Evolutionary conservation across 352 stramenopile genomes (phyloP).

Genomic region (Phytophthora pistaciae): DNA sequence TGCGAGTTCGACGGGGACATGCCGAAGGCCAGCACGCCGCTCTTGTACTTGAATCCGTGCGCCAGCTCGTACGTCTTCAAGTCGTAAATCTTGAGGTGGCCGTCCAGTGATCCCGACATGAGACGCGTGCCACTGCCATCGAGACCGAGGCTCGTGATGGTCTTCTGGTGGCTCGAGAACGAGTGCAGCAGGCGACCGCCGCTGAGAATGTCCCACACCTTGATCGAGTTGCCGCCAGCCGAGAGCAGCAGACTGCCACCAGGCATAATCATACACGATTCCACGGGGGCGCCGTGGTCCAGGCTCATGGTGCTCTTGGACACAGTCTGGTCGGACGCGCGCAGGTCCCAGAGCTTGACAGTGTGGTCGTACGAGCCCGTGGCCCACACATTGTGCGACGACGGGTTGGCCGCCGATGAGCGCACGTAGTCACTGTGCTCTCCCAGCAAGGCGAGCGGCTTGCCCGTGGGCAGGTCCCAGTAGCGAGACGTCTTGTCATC

Average conservation of each 20-base stretch:
- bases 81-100: conserved; percentile 95
- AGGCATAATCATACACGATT: conserved; percentile 89
- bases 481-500: conserved; percentile 92
- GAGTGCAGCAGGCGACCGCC: conserved; percentile 87
- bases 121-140: conserved; percentile 91
- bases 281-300: conserved; percentile 90
- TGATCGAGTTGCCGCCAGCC: conserved; percentile 90
- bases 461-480: conserved; percentile 90
- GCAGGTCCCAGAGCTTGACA: conserved; percentile 93
- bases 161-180: conserved; percentile 95
- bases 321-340: conserved; percentile 71
- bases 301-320: conserved; percentile 66
- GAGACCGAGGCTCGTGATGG: conserved; percentile 91
- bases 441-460: conserved; percentile 74
- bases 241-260: conserved; percentile 86
- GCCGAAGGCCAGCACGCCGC: conserved; percentile 80
- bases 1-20: conserved; percentile 90
- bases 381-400: conserved; percentile 83
- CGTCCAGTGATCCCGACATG: conserved; percentile 91
- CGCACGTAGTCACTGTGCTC: conserved; percentile 93
- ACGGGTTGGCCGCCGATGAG: conserved; percentile 71
- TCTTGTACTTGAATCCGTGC: conserved; percentile 91
- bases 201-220: conserved; percentile 94
- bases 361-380: conserved; percentile 95
- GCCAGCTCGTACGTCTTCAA: conserved; percentile 92